These are phyloP conservation scores for Exophiala spinifera DNA, from an alignment of 2,329 filamentous ascomycete genomes.

Conservation along the genomic window DNA sequence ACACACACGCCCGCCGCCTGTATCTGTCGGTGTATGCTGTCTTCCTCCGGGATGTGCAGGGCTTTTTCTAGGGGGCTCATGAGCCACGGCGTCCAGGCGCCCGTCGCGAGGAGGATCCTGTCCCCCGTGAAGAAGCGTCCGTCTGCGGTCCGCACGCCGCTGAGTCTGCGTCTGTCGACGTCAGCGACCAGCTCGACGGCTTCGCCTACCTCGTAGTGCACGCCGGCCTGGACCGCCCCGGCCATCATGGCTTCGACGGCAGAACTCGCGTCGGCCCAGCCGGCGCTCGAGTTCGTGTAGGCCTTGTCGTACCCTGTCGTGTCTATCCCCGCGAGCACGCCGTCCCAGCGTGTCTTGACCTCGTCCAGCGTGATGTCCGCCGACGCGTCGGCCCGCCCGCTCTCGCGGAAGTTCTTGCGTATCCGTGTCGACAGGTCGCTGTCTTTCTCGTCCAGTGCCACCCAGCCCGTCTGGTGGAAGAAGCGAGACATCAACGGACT, in stretches of 20 bases:
- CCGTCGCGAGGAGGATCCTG: constrained; percentile 54
- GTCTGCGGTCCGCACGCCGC: constrained; percentile 50
- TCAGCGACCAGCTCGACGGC: constrained; percentile 44
- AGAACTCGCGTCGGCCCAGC: constrained; percentile 52
- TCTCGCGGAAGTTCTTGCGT: constrained; percentile 51
- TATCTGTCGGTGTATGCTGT: constrained; percentile 51
- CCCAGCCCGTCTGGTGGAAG: constrained; percentile 62
- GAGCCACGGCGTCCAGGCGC: constrained; percentile 55
- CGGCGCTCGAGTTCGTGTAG: constrained; percentile 51
- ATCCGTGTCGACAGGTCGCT: constrained; percentile 52
- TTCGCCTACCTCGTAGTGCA: constrained; percentile 45
- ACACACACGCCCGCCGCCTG: constrained; percentile 61
- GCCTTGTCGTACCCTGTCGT: constrained; percentile 40
- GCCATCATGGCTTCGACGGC: constrained; percentile 47
- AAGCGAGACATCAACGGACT: constrained; percentile 55
- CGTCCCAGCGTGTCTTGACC: constrained; percentile 41
- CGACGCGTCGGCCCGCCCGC: constrained; percentile 42
- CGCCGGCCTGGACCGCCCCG: constrained; percentile 44
- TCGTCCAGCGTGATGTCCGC: constrained; percentile 45
- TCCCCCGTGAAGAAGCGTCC: constrained; percentile 51
- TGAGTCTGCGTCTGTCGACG: constrained; percentile 25
- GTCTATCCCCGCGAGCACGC: constrained; percentile 39
- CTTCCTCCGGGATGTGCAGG: constrained; percentile 44
- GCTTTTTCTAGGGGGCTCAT: constrained; percentile 51
- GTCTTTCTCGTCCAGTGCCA: constrained; percentile 52